These are phyloP conservation scores for Aspergillus persii DNA, from an alignment of 2,329 filamentous ascomycete genomes.

Conservation along the genomic window DNA sequence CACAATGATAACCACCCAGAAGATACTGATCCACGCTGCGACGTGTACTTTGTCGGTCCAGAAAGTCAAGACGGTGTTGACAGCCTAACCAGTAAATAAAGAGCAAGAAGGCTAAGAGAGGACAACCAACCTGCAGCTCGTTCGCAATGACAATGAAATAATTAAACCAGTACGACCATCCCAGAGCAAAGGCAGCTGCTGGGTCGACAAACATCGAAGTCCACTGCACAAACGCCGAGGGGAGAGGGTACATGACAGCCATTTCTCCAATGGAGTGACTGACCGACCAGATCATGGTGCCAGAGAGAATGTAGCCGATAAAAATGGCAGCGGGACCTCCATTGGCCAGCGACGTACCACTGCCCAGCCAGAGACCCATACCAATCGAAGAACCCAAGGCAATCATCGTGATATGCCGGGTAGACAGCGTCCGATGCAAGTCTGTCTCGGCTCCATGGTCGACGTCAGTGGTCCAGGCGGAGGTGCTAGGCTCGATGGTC, in stretches of 20 bases:
- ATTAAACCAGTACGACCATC: slow-evolving; percentile 50
- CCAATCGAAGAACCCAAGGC: slow-evolving; percentile 44
- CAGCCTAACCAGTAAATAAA: slow-evolving; percentile 16
- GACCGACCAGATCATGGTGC: slow-evolving; percentile 44
- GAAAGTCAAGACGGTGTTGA: slow-evolving; percentile 44
- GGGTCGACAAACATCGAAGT: slow-evolving; percentile 46
- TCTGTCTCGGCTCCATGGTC: slow-evolving; percentile 30
- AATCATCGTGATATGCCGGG: slow-evolving; percentile 42
- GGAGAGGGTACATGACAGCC: slow-evolving; percentile 48
- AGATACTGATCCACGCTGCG: slow-evolving; percentile 47
- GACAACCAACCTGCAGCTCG: slow-evolving; percentile 33
- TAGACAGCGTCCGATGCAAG: slow-evolving; percentile 41
- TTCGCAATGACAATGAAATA: slow-evolving; percentile 48
- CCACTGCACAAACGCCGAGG: slow-evolving; percentile 50
- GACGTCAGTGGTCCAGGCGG: neutral
- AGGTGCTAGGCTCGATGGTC: neutral
- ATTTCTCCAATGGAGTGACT: slow-evolving; percentile 49
- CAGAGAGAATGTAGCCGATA: slow-evolving; percentile 44
- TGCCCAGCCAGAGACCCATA: slow-evolving; percentile 50
- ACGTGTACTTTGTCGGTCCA: slow-evolving; percentile 46
- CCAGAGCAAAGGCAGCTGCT: slow-evolving; percentile 45
- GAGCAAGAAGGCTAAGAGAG: neutral
- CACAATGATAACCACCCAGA: slow-evolving; percentile 44
- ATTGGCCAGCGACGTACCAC: slow-evolving; percentile 40
- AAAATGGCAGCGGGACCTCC: slow-evolving; percentile 48